These are phyloP conservation scores for Peronospora destructor DNA, from an alignment of 352 stramenopile genomes.

Conservation along the genomic window DNA sequence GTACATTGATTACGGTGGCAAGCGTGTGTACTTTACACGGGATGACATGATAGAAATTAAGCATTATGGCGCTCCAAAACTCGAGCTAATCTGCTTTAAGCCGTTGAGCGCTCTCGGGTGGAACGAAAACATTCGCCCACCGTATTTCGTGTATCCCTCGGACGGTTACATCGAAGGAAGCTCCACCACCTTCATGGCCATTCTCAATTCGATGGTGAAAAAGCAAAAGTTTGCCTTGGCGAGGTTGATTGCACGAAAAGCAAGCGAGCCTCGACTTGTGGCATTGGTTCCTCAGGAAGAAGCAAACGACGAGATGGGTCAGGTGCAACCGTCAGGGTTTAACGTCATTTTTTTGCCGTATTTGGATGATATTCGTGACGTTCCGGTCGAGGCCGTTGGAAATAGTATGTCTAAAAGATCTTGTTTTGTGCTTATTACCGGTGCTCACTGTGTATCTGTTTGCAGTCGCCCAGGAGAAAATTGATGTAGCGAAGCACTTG, in stretches of 20 bases:
- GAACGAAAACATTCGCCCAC: slow-evolving; percentile 60
- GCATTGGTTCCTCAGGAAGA: slow-evolving; percentile 75
- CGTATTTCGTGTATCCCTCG: slow-evolving; percentile 81
- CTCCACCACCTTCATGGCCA: slow-evolving; percentile 54
- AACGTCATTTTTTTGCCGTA: slow-evolving; percentile 76
- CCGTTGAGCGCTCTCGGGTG: slow-evolving; percentile 46
- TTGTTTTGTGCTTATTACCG: not conserved
- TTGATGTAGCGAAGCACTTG: slow-evolving; percentile 55
- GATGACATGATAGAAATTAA: slow-evolving; percentile 80
- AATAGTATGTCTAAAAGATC: slow-evolving; percentile 22
- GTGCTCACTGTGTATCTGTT: slow-evolving; percentile 9
- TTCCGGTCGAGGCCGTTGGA: slow-evolving; percentile 36
- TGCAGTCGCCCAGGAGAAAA: slow-evolving; percentile 43
- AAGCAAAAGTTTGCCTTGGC: slow-evolving; percentile 64
- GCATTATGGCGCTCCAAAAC: slow-evolving; percentile 58
- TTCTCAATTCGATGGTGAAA: slow-evolving; percentile 58
- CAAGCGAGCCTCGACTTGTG: slow-evolving; percentile 68
- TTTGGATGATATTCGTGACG: slow-evolving; percentile 72
- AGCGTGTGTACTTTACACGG: slow-evolving; percentile 72
- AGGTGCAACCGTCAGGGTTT: slow-evolving; percentile 73
- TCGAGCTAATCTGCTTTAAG: slow-evolving; percentile 82
- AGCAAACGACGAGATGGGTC: slow-evolving; percentile 63
- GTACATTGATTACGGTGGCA: slow-evolving; percentile 67
- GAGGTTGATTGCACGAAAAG: slow-evolving; percentile 62
- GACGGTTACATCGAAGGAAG: slow-evolving; percentile 77